Base-by-base conservation (phyloP, 148 eudicot genomes). In the Hydrangea macrophylla region DNA sequence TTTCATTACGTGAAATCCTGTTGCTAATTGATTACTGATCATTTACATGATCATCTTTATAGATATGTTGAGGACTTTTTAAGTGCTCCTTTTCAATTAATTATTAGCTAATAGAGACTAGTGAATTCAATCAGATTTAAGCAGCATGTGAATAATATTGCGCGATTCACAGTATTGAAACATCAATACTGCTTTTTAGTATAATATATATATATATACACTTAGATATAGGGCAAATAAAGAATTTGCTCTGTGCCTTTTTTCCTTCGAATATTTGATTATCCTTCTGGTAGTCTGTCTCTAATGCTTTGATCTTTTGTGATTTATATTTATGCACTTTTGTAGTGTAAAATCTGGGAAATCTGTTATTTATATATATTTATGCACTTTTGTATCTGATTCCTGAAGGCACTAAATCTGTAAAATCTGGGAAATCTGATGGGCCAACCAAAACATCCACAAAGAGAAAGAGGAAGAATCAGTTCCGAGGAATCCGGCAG, bases 401-500 rank as follows among this genome's bases (percentile, higher is more conserved):
- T 48, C 24, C 9, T 73, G 66, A 18, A 94, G 93, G 81, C 28
- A 28, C 73, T 67, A 73, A 71, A 39, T 35, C 73, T 64, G 25
- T 65, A 36, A 81, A 84, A 65, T 58, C 81, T 64, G 78, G 30
- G 71, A 86, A 91, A 40, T 55, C 71, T 55, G 71, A 74, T 54
- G 80, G 70, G 35, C 84, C 82, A 54, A 73, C 78, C 65, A 94
- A 88, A 26, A 87, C 89, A 60, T 78, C 90, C 26, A 83, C 83
- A 15, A 87, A 84, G 74, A 82, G 88, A 55, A 95, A 91, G 85
- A 85, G 93, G 73, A 91, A 95, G 86, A 89, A 87, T 63, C 90
- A 91, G 70, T 95, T 84, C 69, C 83, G 99, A 56, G 99, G 99
- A 8, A 95, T 95, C 69, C 83, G 99, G 23, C 97, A 91, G 55